Conservation (phyloP, 2,329 filamentous ascomycete genomes). For the Colletotrichum truncatum region DNA sequence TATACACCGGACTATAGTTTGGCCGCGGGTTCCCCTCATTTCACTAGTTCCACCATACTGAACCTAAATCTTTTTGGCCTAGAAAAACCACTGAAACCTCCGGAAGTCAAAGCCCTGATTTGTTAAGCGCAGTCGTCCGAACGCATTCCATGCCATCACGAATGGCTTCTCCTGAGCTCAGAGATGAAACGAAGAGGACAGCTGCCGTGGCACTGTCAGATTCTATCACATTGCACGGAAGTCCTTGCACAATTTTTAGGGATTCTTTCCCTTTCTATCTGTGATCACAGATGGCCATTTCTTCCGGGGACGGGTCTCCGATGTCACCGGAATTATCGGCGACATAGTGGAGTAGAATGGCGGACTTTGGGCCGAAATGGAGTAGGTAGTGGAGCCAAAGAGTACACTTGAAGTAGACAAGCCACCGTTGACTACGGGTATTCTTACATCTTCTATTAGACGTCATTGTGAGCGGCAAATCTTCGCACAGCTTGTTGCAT, state of each 20-base stretch:
- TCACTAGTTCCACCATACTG: neutral
- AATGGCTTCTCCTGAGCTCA: no score
- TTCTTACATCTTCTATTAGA: no score
- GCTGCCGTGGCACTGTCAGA: neutral
- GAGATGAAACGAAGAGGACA: neutral
- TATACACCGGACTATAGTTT: slow-evolving; percentile 22
- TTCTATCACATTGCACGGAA: neutral
- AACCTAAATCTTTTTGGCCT: neutral
- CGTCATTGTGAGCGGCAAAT: no score
- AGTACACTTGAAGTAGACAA: no score
- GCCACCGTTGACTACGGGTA: no score
- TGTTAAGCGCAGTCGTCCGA: neutral
- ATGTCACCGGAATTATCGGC: neutral
- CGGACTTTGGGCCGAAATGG: neutral
- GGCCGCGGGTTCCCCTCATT: slow-evolving; percentile 1
- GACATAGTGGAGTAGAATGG: neutral
- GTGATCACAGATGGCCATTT: no score
- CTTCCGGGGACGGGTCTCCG: no score
- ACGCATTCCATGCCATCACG: no score
- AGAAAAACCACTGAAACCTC: slow-evolving; percentile 18
- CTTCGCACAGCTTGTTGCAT: no score
- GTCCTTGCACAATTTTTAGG: no score
- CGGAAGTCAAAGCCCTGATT: slow-evolving; percentile 8
- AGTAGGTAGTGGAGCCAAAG: neutral
- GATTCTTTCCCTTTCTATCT: no score